Percentiles rank a stretch among this genome's conserved stretches.
Evolutionary conservation across 257 asterid species (phyloP).

Genomic region (Handroanthus guayacan): DNA sequence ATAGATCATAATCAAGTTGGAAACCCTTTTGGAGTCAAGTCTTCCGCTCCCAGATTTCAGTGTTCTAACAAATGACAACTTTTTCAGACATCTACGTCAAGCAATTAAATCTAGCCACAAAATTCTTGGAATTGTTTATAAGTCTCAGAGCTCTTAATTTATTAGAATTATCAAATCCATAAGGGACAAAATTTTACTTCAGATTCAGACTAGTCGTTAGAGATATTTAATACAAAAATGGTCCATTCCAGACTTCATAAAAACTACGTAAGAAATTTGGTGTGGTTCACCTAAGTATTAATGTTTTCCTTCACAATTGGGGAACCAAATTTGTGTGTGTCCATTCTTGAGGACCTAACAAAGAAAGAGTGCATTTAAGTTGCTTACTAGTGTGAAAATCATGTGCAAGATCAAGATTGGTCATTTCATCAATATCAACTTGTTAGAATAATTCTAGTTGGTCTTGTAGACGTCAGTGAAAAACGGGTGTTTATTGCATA

Average conservation of each 20-base stretch:
- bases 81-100: neutral
- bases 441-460: neutral
- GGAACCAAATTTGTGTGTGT: constrained; percentile 3
- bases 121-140: neutral
- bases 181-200: constrained; percentile 31
- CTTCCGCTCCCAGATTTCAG: neutral
- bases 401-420: neutral
- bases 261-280: neutral
- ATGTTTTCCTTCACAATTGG: neutral
- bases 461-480: too few relatives aligned
- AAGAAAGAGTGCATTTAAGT: constrained; percentile 10
- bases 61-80: constrained; percentile 7
- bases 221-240: constrained; percentile 37
- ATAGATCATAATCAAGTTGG: too few relatives aligned
- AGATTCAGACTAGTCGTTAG: constrained; percentile 26
- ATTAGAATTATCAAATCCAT: neutral
- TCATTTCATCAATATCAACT: neutral
- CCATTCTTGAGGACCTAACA: constrained; percentile 14
- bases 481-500: too few relatives aligned
- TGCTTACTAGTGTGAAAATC: neutral
- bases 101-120: neutral
- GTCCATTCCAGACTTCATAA: constrained; percentile 23
- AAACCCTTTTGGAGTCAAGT: too few relatives aligned
- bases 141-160: too few relatives aligned
- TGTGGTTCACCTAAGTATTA: constrained; percentile 24